Evolutionary conservation across 345 rosid species (phyloP), one percentile per base, ranked within the genome.

Genomic region (Adansonia digitata): DNA sequence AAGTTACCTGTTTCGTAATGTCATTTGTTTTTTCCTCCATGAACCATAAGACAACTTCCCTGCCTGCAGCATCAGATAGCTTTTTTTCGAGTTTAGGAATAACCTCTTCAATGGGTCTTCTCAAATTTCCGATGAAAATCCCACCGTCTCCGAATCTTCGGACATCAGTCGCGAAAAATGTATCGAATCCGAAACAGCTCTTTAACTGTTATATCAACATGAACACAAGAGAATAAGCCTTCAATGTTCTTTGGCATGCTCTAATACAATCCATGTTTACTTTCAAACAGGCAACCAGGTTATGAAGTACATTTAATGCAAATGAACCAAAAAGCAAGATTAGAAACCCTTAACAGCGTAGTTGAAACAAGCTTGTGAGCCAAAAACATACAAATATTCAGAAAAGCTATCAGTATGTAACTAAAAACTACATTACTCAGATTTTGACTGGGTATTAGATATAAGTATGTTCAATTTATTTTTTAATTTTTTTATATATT

Each of bases 141-240:
- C 98, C 98, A 7, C 98, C 98, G 86, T 92, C 98, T 70, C 97
- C 98, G 74, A 94, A 94, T 70, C 98, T 86, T 80, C 98, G 87
- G 76, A 87, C 93, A 75, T 92, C 97, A 17, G 97, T 92, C 2
- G 97, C 97, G 39, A 90, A 94, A 77, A 94, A 94, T 7, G 97
- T 91, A 81, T 92, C 88, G 18, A 92, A 92, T 6, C 98, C 97
- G 27, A 91, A 94, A 77, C 97, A 94, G 84, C 86, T 87, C 82
- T 80, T 94, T 69, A 92, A 85, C 98, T 94, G 90, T 71, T 42
- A 75, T 66, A 62, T n/a, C 77, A 82, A 82, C 53, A 72, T 37
- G 65, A 75, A 14, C 56, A 65, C 35, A 10, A 75, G 8, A 8
- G 72, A 73, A 34, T 42, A 64, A 77, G 45, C 34, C 20, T 35